Base-by-base conservation (phyloP, 2,329 filamentous ascomycete genomes). In the Aspergillus felis region DNA sequence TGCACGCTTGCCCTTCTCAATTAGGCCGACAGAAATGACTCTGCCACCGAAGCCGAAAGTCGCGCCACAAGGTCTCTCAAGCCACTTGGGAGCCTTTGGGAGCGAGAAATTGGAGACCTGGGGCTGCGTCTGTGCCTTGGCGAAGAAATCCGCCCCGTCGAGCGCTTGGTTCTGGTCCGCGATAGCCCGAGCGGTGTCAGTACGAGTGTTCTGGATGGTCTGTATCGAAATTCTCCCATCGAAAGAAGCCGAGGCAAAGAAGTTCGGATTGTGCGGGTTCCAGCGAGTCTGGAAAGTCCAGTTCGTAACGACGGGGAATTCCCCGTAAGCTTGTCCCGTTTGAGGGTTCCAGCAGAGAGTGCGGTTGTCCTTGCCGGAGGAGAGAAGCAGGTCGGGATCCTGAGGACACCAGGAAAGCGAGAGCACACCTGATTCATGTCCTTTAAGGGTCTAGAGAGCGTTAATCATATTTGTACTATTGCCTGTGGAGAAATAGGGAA, bases 211-310 rank as follows among this genome's bases (percentile, higher is more conserved):
- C 71, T 99, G 94, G 44, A 97, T 83, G 1, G 93, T 96, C 72
- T 97, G 93, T 48, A 99, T 81, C 1, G 90, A 88, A 61, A 99
- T 96, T 77, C 95, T 97, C 66, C 95, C 94, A 70, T 99, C 94
- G 65, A 97, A 97, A 2, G 93, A 96, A 9, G 95, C 94, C 20
- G 94, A 97, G 20, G 95, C 95, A 51, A 93, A 91, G 57, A 99
- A 81, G 70, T 87, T 90, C 10, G 94, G 93, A 74, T 99, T 96
- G 65, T 90, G 87, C 29, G 94, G 94, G 73, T 96, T 92, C 83
- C 95, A 97, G 61, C 88, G 85, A 4, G 94, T 96, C 71, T 93
- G 87, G 80, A 99, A 99, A 5, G 92, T 96, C 93, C 94, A 99
- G 76, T 97, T 99, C n/a, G 93, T 97, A 54, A 96, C 92, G 68